Evolutionary conservation across 768 basidiomycete genomes (phyloP), one percentile per base, ranked within the genome.

Genomic region (Tricholoma hemisulphureum): DNA sequence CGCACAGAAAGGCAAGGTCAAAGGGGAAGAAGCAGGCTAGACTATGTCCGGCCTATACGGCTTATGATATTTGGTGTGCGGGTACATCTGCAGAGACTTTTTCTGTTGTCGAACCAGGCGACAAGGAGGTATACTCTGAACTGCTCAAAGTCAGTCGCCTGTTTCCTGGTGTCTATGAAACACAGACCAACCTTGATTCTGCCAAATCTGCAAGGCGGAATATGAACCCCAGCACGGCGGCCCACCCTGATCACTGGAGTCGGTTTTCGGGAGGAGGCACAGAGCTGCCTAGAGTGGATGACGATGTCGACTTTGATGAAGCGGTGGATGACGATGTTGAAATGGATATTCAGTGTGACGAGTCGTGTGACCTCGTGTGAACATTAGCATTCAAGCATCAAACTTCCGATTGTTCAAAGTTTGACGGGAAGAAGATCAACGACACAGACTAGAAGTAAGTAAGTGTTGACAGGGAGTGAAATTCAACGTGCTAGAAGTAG

Each of bases 11-110:
- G 43, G 23, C 23, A 26, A 26, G 9, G 43, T 24, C 43, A 46
- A 24, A 46, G 39, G 26, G 23, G 48, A 51, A 34, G 43, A 26
- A 56, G 55, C 29, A 11, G 18, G 16, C 28, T 18, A 41, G 23
- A 26, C 23, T 6, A 46, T 46, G 23, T 24, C 43, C 43, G 26
- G 9, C 23, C 23, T 45, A 32, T 29, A 48, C 32, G 23, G 46
- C 32, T 24, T 52, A 34, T 37, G 51, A 52, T 52, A 52, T 52
- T 34, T 52, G 51, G 51, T 52, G 51, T 52, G 29, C 51, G 5
- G 29, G 31, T 34, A 24, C 31, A 52, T 52, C 31, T 24, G 35
- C 11, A 16, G 51, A 32, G 32, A 52, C 51, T 1, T 52, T 52
- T 34, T 21, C n/a, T 21, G 51, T 52, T 37, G 23, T 46, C 11